Evolutionary conservation across 2,329 filamentous ascomycete species (phyloP).

Genomic region (Talaromyces sp.): DNA sequence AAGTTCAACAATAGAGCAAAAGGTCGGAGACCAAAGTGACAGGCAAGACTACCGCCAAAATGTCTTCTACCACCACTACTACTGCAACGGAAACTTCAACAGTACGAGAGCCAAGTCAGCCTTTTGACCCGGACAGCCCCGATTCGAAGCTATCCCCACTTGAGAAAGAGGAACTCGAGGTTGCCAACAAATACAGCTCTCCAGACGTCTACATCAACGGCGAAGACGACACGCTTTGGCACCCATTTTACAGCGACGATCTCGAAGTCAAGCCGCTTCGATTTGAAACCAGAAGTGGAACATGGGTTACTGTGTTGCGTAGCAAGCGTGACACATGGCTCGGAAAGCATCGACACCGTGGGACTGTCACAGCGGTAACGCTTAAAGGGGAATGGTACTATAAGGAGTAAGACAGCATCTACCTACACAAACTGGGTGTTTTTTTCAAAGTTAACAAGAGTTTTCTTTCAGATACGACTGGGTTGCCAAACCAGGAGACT

Average conservation of each 20-base stretch:
- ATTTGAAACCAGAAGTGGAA: conserved; percentile 19
- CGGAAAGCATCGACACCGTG: conserved; percentile 20
- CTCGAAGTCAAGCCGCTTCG: conserved; percentile 20
- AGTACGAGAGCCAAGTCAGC: not conserved
- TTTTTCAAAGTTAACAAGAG: not conserved
- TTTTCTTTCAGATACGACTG: conserved; percentile 16
- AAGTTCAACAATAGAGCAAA: not conserved
- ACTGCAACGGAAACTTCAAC: not conserved
- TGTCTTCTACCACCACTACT: not conserved
- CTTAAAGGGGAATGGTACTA: conserved; percentile 19
- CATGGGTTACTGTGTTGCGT: conserved; percentile 17
- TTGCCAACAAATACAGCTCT: conserved; percentile 13
- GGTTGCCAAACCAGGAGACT: conserved; percentile 18
- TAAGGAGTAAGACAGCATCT: conserved; percentile 15
- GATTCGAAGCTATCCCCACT: conserved; percentile 8
- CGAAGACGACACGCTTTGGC: conserved; percentile 18
- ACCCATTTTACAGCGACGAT: conserved; percentile 15
- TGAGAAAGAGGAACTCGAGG: conserved; percentile 9
- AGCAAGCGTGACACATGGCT: conserved; percentile 16
- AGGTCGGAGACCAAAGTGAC: not conserved
- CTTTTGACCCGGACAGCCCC: not conserved
- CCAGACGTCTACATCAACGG: conserved; percentile 16
- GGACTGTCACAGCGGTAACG: conserved; percentile 18
- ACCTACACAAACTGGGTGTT: not conserved
- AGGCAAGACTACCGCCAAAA: not conserved